Base-by-base conservation (phyloP, 768 basidiomycete genomes). In the Ramaria rubella region DNA sequence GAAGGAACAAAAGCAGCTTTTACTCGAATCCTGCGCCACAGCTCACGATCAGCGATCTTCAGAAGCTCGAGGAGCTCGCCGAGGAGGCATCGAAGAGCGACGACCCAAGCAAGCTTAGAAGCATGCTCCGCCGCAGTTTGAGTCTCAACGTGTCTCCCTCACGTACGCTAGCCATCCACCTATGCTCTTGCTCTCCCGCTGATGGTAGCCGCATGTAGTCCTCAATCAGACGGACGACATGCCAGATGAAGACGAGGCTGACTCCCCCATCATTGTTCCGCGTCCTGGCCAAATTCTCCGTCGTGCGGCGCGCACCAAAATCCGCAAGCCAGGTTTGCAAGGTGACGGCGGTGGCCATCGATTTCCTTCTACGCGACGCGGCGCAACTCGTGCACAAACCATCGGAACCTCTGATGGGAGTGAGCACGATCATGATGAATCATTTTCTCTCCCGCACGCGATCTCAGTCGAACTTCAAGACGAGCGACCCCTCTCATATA, bases 251-350 rank as follows among this genome's bases (percentile, higher is more conserved):
- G 92, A 93, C 59, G 91, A 92, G 62, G 84, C 83, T 4, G 92
- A 96, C 69, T 80, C 81, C n/a, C 94, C 94, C 23, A 89, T 96
- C 64, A 90, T 96, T 59, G 82, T 89, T 2, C 88, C 91, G 44
- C 87, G 85, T 24, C 92, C 91, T 1, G 90, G 90, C 6, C 88
- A 85, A 68, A 92, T 94, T 62, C 78, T 99, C 12, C 87, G 93
- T 21, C 87, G 96, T 34, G 82, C 93, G 9, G 93, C 93, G 4
- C 83, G 95, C 14, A 99, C 96, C 1, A 94, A 93, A 75, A 96
- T 98, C 63, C 86, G 95, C 33, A 99, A 98, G 73, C 76, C 85
- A 14, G 80, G 82, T 5, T 68, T 86, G 5, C 77, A 81, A 14
- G 88, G 83, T 23, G 90, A 89, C 69, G 88, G 87, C 11, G 83